These are phyloP conservation scores for Paramyrothecium roridum DNA, from an alignment of 2,329 filamentous ascomycete genomes.

Conservation along the genomic window DNA sequence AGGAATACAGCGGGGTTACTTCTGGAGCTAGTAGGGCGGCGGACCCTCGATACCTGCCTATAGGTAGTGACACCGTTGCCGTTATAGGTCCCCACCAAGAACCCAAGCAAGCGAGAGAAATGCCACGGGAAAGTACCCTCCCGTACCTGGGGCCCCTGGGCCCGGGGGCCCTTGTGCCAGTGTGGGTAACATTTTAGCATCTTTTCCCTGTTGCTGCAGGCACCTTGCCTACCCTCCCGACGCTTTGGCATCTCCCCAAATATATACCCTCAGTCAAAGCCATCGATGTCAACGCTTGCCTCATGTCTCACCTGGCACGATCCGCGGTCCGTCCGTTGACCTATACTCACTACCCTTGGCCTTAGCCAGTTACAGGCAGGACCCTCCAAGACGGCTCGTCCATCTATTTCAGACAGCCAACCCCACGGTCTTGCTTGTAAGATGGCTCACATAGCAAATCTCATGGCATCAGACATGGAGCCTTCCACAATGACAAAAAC, in stretches of 20 bases:
- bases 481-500: not conserved
- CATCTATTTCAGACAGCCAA: not conserved
- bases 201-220: not conserved
- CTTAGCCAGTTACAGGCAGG: not conserved
- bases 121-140: not conserved
- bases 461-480: not conserved
- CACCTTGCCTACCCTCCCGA: not conserved
- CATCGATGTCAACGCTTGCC: not conserved
- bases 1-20: not conserved
- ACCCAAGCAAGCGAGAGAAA: not conserved
- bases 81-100: not conserved
- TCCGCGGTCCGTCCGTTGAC: not conserved
- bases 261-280: not conserved
- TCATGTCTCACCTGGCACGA: not conserved
- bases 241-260: not conserved
- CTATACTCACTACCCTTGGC: not conserved
- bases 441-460: slow-evolving; percentile 36
- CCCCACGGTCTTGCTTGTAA: not conserved
- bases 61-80: not conserved
- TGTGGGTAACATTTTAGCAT: no score
- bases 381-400: not conserved
- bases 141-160: not conserved
- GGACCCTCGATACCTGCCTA: not conserved
- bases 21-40: not conserved
- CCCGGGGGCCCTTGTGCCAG: no score